These are phyloP conservation scores for Colletotrichum coccodes DNA, from an alignment of 2,329 filamentous ascomycete species.

Conservation along the genomic window DNA sequence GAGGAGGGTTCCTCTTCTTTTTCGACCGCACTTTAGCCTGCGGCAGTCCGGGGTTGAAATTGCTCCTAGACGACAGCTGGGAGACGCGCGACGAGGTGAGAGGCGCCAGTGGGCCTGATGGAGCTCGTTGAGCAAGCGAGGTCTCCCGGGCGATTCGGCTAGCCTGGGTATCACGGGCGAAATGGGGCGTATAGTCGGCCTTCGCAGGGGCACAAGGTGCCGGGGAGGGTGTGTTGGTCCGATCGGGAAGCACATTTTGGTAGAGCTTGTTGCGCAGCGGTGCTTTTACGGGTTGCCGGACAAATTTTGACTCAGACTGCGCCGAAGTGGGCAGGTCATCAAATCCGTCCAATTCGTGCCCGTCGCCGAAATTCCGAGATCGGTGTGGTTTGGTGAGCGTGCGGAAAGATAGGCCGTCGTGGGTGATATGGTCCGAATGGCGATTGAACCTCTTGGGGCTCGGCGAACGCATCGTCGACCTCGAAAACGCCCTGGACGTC, in stretches of 20 bases:
- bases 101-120: constrained; percentile 64
- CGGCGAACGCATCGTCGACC: constrained; percentile 68
- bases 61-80: constrained; percentile 60
- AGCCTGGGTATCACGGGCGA: constrained; percentile 73
- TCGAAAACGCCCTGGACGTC: constrained; percentile 66
- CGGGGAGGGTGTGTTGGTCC: constrained; percentile 63
- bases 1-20: constrained; percentile 66
- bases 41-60: constrained; percentile 56
- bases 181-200: constrained; percentile 66
- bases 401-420: constrained; percentile 33
- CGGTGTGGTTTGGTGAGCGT: constrained; percentile 46
- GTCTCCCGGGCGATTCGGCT: constrained; percentile 74
- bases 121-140: constrained; percentile 67
- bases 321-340: constrained; percentile 93
- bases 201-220: constrained; percentile 68
- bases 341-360: constrained; percentile 90
- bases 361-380: constrained; percentile 85
- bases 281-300: constrained; percentile 82
- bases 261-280: constrained; percentile 65
- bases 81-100: constrained; percentile 65
- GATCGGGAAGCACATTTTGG: constrained; percentile 64
- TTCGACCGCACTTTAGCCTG: constrained; percentile 60
- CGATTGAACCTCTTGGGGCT: constrained; percentile 64
- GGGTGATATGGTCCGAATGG: constrained; percentile 35
- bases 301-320: constrained; percentile 81